Evolutionary conservation across 108 stramenopile genomes (phyloP).

Genomic region (Nannochloropsis salina): DNA sequence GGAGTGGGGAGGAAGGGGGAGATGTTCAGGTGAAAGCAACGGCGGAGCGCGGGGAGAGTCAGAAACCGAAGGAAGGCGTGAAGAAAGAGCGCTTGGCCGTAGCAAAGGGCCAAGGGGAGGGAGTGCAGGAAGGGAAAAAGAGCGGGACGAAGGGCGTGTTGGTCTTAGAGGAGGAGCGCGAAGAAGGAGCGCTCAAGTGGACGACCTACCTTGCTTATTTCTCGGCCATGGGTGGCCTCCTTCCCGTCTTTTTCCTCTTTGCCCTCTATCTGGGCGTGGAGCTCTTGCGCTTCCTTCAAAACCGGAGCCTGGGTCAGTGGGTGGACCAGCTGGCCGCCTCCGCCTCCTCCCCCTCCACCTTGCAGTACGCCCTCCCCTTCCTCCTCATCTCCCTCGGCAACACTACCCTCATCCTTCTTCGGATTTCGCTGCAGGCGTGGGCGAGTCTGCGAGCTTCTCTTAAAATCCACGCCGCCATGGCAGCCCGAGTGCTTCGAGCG

Average conservation of each 20-base stretch:
- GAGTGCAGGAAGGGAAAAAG: too few relatives aligned
- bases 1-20: not conserved
- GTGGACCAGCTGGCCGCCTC: not conserved
- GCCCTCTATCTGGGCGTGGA: not conserved
- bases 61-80: not conserved
- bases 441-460: not conserved
- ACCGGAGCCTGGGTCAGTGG: slow-evolving; percentile 29
- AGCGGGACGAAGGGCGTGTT: not conserved
- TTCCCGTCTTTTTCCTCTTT: not conserved
- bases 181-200: not conserved
- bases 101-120: not conserved
- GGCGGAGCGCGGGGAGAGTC: not conserved
- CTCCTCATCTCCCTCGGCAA: not conserved
- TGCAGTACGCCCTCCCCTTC: not conserved
- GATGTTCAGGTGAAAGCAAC: not conserved
- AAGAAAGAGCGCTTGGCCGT: not conserved
- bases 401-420: slow-evolving; percentile 7
- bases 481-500: slow-evolving; percentile 60
- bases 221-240: slow-evolving; percentile 2
- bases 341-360: not conserved
- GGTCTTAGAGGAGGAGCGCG: slow-evolving; percentile 26
- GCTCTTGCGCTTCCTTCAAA: slow-evolving; percentile 8
- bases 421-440: not conserved
- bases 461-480: slow-evolving; percentile 35
- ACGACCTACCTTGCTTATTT: slow-evolving; percentile 20